Percentiles rank a stretch among this genome's conserved stretches.
These are phyloP conservation scores for Tritrichomonas musculus DNA, from an alignment of 208 protist species.

Conservation along the genomic window DNA sequence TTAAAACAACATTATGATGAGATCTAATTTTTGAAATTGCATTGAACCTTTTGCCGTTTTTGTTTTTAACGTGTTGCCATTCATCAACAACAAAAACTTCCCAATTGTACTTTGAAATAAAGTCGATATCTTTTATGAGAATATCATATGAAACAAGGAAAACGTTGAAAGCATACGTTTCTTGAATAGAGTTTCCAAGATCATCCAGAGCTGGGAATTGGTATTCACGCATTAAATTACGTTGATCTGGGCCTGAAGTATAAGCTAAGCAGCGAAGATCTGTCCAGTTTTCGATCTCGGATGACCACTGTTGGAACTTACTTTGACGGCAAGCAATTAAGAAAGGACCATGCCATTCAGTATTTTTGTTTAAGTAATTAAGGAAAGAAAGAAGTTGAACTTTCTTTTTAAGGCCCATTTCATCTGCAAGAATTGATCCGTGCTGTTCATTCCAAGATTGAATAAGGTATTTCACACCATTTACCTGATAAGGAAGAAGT, in stretches of 20 bases:
- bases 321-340: neutral
- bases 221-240: neutral
- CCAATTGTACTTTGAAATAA: slow-evolving; percentile 48
- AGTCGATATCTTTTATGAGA: neutral
- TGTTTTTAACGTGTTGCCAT: slow-evolving; percentile 52
- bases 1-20: slow-evolving; percentile 67
- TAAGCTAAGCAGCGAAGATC: neutral
- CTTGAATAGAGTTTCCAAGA: neutral
- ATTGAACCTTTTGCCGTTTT: slow-evolving; percentile 64
- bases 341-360: neutral
- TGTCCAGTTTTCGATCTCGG: neutral
- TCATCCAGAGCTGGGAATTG: neutral
- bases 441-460: neutral
- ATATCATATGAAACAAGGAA: neutral
- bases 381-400: slow-evolving; percentile 75
- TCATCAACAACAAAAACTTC: slow-evolving; percentile 67
- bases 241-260: neutral
- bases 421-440: slow-evolving; percentile 56
- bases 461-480: neutral
- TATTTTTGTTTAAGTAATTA: slow-evolving; percentile 57
- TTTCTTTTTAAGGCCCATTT: slow-evolving; percentile 80
- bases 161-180: neutral
- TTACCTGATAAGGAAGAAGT: neutral
- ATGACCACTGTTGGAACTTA: neutral
- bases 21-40: slow-evolving; percentile 77